These are phyloP conservation scores for Saussurea involucrata DNA, from an alignment of 129 eudicot genomes.

Conservation along the genomic window DNA sequence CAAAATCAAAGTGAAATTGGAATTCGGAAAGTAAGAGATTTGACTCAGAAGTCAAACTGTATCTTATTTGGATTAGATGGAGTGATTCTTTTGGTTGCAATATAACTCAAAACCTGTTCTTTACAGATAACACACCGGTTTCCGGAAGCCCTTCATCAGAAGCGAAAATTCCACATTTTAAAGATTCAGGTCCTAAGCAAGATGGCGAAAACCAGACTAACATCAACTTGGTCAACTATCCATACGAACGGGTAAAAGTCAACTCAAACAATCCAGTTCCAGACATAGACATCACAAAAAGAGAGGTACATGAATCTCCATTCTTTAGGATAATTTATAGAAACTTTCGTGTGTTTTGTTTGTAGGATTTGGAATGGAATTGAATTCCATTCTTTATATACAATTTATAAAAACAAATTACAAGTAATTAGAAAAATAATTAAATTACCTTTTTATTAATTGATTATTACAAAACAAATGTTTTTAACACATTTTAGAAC, in stretches of 20 bases:
- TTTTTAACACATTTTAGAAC: not conserved
- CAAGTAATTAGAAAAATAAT: too few relatives aligned
- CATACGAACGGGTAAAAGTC: constrained; percentile 56
- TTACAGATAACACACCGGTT: constrained; percentile 24
- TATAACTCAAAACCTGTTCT: constrained; percentile 8
- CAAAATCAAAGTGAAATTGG: not conserved
- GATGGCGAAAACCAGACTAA: constrained; percentile 26
- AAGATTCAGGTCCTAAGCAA: constrained; percentile 24
- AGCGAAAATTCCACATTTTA: constrained; percentile 7
- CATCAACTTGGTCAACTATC: constrained; percentile 28
- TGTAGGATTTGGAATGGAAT: not conserved
- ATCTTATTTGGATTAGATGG: not conserved
- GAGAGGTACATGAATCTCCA: constrained; percentile 50
- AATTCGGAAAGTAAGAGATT: not conserved
- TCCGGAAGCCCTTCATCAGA: constrained; percentile 14
- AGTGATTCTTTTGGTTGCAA: not conserved
- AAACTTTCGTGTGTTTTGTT: not conserved
- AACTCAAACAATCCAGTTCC: constrained; percentile 49
- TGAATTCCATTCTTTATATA: not conserved
- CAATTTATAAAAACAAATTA: not conserved
- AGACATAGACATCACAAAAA: constrained; percentile 60
- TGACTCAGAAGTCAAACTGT: constrained; percentile 5
- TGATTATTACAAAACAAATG: not conserved
- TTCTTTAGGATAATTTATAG: too few relatives aligned
- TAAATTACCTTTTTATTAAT: not conserved